Base-by-base conservation (phyloP, 106 monocot species). In the Phalaenopsis aphrodite region DNA sequence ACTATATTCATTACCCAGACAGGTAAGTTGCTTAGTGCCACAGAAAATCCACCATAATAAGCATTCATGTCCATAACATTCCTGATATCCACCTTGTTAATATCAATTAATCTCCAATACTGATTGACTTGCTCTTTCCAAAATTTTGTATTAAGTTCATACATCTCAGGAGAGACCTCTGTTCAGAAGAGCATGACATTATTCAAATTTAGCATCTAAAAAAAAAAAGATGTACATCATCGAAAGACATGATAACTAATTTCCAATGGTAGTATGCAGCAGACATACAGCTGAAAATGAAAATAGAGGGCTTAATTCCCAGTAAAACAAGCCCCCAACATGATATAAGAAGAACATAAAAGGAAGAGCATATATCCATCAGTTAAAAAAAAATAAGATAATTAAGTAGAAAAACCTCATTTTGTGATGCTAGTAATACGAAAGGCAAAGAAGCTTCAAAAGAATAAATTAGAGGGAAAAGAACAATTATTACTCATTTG, bases 1-100 rank as follows among this genome's bases (percentile, higher is more conserved):
- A 99, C 95, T 64, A 99, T 87, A 81, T 93, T 99, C 99, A 99
- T 99, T 48, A 99, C 89, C 99, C 99, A 99, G 48, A 93, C 72
- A 38, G 99, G 92, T 19, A 87, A 80, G 41, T 76, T 77, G 79
- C 84, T 88, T 75, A 99, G 66, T 58, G 93, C 93, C 75, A 82
- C 99, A 81, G 99, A 82, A 91, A 99, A 99, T 76, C 95, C 94
- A 78, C 95, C 99, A 87, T 86, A 85, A 82, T 86, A 82, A 78
- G 99, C 95, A 90, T 93, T 99, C 99, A 99, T 99, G 56, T 99
- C 99, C 94, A 99, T 93, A 23, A 93, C 87, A 90, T 99, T 99
- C 61, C 93, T 71, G 36, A 95, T 88, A 37, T 85, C 88, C 30
- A 61, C 80, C 75, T 84, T 84, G 41, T 82, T 85, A 14, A 86